Evolutionary conservation across 1,284 basidiomycete species (phyloP).

Genomic region (Paramarasmius palmivorus): DNA sequence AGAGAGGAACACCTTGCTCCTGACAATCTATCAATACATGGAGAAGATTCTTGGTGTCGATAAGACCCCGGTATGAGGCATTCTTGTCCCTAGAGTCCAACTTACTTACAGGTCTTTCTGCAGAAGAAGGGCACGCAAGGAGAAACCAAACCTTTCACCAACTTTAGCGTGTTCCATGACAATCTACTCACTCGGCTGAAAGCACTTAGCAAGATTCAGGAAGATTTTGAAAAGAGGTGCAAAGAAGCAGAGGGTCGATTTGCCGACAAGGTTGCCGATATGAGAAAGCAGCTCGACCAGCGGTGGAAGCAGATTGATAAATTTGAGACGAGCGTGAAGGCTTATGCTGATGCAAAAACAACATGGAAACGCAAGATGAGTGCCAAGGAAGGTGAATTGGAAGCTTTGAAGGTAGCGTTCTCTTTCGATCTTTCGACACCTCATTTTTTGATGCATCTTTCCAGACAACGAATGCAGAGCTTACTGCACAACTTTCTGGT

Average conservation of each 20-base stretch:
- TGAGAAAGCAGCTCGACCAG: constrained; percentile 86
- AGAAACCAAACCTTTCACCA: constrained; percentile 89
- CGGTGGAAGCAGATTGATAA: constrained; percentile 94
- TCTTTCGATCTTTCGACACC: neutral
- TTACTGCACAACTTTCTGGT: constrained; percentile 71
- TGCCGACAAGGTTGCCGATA: constrained; percentile 70
- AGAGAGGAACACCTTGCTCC: constrained; percentile 87
- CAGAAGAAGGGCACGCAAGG: constrained; percentile 73
- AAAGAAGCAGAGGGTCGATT: constrained; percentile 81
- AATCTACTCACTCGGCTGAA: constrained; percentile 89
- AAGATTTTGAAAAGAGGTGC: constrained; percentile 83
- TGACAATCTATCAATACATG: constrained; percentile 94
- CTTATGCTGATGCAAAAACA: constrained; percentile 81
- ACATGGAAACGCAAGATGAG: constrained; percentile 85
- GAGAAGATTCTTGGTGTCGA: constrained; percentile 92
- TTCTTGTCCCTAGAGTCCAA: constrained; percentile 11
- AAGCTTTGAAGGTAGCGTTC: constrained; percentile 72
- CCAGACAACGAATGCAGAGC: constrained; percentile 75
- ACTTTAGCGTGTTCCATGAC: constrained; percentile 94
- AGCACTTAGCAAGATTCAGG: constrained; percentile 78
- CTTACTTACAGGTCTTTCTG: constrained; percentile 2
- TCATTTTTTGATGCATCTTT: neutral
- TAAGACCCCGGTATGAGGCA: constrained; percentile 69
- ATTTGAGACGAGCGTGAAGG: constrained; percentile 88
- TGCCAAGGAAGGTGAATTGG: constrained; percentile 87